Evolutionary conservation across 805 yeast genomes (phyloP), one percentile per base, ranked within the genome.

Genomic region (Nakazawaea holstii): DNA sequence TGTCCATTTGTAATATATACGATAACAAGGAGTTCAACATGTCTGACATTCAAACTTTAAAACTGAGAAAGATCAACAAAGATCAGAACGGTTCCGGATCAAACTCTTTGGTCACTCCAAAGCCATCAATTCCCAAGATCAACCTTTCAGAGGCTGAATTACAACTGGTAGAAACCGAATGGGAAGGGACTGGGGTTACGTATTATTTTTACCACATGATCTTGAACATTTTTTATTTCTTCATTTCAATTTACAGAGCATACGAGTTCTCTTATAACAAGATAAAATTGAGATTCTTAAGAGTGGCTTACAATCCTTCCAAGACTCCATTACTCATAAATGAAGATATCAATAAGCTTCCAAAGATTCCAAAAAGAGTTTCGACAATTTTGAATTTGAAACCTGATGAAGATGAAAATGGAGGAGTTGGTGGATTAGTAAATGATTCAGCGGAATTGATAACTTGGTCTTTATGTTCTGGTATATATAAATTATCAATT

Each of bases 391-490:
- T 94, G 49, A 82, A 79, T 55, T 74, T 82, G 60, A 82, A 81
- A 58, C 76, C 83, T 27, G 89, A 81, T 49, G 87, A 84, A 52
- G 92, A 83, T 55, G 95, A 88, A 56, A 92, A 90, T 50, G 96
- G 96, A 30, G 97, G 97, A 2, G 64, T 84, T 38, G 87, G 84
- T 51, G 96, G 95, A 0, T 69, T 92, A 38, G 71, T 91, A 56
- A 81, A 79, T 54, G 87, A 87, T 56, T 76, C 84, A 6, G 77
- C 91, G 41, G 96, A 91, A 57, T 53, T 91, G 33, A 75, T 80
- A 1, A 82, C 94, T 6, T 94, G 99, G 99, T 76, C 89, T 35
- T 63, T 88, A n/a, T 84, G 95, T 31, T 80, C 92, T n/a, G 97
- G 97, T 1, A 79, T 90, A 43, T 79, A 81, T 36, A 67, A 71